Evolutionary conservation across 495 filamentous ascomycete species (phyloP).

Genomic region (Talaromyces wortmannii): DNA sequence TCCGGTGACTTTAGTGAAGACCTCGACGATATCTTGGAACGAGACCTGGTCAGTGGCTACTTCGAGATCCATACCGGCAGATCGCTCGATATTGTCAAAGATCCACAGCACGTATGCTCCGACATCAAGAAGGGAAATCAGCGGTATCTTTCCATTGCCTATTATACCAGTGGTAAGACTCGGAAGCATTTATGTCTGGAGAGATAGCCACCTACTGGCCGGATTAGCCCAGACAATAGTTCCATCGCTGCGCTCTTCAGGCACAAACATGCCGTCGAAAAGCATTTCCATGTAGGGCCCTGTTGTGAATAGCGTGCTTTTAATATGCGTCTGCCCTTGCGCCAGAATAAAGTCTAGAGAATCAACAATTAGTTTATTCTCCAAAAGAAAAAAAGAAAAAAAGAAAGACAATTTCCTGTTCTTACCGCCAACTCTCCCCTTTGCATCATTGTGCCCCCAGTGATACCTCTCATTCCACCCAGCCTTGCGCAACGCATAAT

Average conservation of each 20-base stretch:
- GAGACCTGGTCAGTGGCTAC: slow-evolving; percentile 41
- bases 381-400: no score
- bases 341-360: slow-evolving; percentile 34
- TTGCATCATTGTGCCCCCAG: slow-evolving; percentile 47
- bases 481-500: slow-evolving; percentile 35
- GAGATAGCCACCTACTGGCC: slow-evolving; percentile 10
- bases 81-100: slow-evolving; percentile 41
- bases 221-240: slow-evolving; percentile 4
- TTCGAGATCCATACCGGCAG: slow-evolving; percentile 44
- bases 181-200: no score
- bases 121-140: slow-evolving; percentile 45
- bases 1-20: slow-evolving; percentile 48
- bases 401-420: neutral
- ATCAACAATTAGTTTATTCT: neutral
- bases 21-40: slow-evolving; percentile 36
- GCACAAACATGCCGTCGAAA: slow-evolving; percentile 11
- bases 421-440: slow-evolving; percentile 21
- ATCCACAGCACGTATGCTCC: slow-evolving; percentile 49
- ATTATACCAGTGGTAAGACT: neutral
- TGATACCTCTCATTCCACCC: slow-evolving; percentile 33
- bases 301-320: slow-evolving; percentile 37
- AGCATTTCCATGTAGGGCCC: slow-evolving; percentile 51
- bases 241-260: neutral
- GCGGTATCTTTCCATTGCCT: slow-evolving; percentile 22
- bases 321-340: neutral